These are phyloP conservation scores for Tulasnella sp. DNA, from an alignment of 768 basidiomycete species.

Conservation along the genomic window DNA sequence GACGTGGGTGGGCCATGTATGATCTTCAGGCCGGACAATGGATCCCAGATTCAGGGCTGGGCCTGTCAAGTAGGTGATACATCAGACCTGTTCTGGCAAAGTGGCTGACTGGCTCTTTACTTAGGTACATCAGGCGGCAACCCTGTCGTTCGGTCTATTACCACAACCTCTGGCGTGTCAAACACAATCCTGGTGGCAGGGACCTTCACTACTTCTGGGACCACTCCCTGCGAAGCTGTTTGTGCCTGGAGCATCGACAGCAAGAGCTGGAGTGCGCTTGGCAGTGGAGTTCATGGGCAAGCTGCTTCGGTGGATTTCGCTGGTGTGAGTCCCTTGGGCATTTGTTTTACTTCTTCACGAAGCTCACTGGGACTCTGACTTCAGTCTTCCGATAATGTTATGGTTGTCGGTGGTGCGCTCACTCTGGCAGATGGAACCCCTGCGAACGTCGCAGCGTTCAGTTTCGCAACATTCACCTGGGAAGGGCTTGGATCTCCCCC, in stretches of 20 bases:
- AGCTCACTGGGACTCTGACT: neutral
- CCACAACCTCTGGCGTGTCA: slow-evolving; percentile 46
- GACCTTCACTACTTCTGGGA: slow-evolving; percentile 72
- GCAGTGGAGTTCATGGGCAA: slow-evolving; percentile 71
- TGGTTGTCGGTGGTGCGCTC: slow-evolving; percentile 77
- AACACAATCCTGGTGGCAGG: slow-evolving; percentile 73
- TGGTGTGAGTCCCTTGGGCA: slow-evolving; percentile 57
- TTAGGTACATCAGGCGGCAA: slow-evolving; percentile 31
- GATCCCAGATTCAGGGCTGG: slow-evolving; percentile 46
- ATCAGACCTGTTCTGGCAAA: neutral
- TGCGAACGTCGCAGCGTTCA: slow-evolving; percentile 65
- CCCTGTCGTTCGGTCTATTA: slow-evolving; percentile 57
- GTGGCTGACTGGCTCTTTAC: neutral
- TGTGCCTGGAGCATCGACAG: slow-evolving; percentile 59
- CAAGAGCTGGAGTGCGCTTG: slow-evolving; percentile 75
- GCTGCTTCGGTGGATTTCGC: slow-evolving; percentile 69
- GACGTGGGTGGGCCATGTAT: slow-evolving; percentile 70
- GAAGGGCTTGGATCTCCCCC: slow-evolving; percentile 56
- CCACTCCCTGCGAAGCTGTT: slow-evolving; percentile 60
- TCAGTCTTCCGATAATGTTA: slow-evolving; percentile 52
- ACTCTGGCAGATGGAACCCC: slow-evolving; percentile 49
- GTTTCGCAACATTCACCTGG: slow-evolving; percentile 69
- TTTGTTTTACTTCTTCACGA: slow-evolving; percentile 10
- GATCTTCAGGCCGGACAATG: slow-evolving; percentile 57
- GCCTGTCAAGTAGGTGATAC: slow-evolving; percentile 40